phyloP scores from a whole-genome alignment of 1,284 basidiomycete species.

The Papiliotrema nemorosa region DNA sequence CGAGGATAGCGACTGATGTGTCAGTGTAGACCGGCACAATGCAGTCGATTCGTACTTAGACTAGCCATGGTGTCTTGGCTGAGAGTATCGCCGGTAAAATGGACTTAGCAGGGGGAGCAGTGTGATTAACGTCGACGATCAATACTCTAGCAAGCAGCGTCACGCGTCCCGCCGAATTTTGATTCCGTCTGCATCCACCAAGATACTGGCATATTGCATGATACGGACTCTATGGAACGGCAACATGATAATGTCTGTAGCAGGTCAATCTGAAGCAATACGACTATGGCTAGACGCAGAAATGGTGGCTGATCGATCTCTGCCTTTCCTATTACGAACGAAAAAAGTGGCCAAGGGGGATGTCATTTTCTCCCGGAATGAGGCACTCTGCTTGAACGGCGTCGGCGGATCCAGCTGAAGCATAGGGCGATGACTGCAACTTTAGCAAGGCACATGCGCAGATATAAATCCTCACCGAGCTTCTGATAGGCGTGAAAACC shows the following conservation, averaged over 20 bases:
- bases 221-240: no score
- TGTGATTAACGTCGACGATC: not conserved
- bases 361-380: not conserved
- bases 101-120: no score
- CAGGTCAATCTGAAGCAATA: no score
- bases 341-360: not conserved
- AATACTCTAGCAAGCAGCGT: no score
- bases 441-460: not conserved
- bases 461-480: no score
- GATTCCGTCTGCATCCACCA: no score
- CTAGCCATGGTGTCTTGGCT: slow-evolving; percentile 30
- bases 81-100: not conserved
- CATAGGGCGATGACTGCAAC: not conserved
- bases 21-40: slow-evolving; percentile 1
- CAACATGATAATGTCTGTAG: no score
- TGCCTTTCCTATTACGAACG: not conserved
- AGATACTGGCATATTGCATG: no score
- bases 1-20: slow-evolving; percentile 81
- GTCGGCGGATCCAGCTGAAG: not conserved
- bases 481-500: no score
- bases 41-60: slow-evolving; percentile 20
- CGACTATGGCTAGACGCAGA: no score
- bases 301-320: no score
- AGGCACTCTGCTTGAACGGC: not conserved
- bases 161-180: no score